Base-by-base conservation (phyloP, 306 rosid genomes). In the Acacia melanoxylon region DNA sequence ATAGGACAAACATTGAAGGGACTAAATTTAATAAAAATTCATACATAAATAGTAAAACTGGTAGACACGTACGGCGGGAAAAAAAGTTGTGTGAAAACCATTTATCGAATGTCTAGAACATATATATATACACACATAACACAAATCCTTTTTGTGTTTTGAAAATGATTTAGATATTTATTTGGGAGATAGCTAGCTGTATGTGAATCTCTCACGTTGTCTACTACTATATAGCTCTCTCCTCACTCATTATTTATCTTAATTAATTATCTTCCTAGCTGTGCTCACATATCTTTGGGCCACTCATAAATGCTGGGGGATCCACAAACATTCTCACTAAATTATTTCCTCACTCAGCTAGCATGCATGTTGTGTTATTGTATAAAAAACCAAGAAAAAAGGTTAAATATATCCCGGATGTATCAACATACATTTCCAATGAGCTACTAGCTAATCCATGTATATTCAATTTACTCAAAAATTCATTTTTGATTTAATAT, bases 271-370 rank as follows among this genome's bases (percentile, higher is more conserved):
- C 35, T 19, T 20, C 3, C 27, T 37, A 66, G 45, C 71, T 33
- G 45, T 17, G n/a, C 48, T 37, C 72, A 68, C 24, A 37, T 52
- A 52, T 68, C 72, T 37, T 68, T 37, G 72, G 72, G 27, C 48
- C 72, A 68, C 72, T 68, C 72, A 22, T 68, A 20, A 17, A 37
- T 68, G 48, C 41, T 29, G 69, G 69, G 69, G 69, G 69, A 63
- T 63, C 41, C 69, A 29, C 69, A 63, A 29, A 63, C 69, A 63
- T 63, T 63, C 69, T 63, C 69, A 63, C 10, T 29, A 63, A 61
- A 61, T 63, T 63, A 29, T 63, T 63, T 29, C 10, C 10, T 1
- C 16, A 62, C 5, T 61, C 67, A 61, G 67, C 67, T 11, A 44
- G 52, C 52, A 61, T 25, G 52, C 52, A 61, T 25, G 33, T 61